These are phyloP conservation scores for Fallopia convolvulus DNA, from an alignment of 148 eudicot species.

Conservation along the genomic window DNA sequence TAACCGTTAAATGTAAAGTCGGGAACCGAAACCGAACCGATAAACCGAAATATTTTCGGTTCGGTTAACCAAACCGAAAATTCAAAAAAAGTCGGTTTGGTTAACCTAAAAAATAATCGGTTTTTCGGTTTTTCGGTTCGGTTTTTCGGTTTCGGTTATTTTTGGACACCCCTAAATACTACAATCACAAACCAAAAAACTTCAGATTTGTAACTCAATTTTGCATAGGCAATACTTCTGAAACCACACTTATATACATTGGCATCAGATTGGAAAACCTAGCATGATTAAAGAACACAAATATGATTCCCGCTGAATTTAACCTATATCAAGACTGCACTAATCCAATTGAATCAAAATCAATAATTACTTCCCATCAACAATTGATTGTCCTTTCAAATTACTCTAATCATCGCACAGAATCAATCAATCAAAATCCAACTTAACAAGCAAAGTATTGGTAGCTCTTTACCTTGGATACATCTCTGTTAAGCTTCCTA, in stretches of 20 bases:
- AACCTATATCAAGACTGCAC: not conserved
- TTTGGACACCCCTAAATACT: too few relatives aligned
- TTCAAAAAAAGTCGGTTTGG: too few relatives aligned
- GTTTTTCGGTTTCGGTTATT: too few relatives aligned
- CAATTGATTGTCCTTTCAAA: not conserved
- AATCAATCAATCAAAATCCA: constrained; percentile 3
- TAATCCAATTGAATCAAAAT: not conserved
- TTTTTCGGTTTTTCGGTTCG: too few relatives aligned
- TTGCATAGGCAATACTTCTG: not conserved
- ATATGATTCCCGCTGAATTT: not conserved
- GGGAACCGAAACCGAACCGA: too few relatives aligned
- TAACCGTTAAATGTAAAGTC: too few relatives aligned
- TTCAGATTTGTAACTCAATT: constrained; percentile 1
- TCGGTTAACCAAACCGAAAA: too few relatives aligned
- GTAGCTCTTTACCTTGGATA: constrained; percentile 50
- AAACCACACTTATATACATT: not conserved
- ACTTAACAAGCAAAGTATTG: not conserved
- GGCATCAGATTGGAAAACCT: not conserved
- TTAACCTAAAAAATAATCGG: too few relatives aligned
- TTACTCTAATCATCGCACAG: not conserved
- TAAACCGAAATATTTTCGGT: too few relatives aligned
- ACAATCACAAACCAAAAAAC: not conserved
- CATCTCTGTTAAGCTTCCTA: constrained; percentile 80
- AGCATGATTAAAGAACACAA: too few relatives aligned
- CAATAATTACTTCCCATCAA: not conserved